phyloP scores from a whole-genome alignment of 225 moss, liverwort and hornwort genomes.

The Asterella californica region DNA sequence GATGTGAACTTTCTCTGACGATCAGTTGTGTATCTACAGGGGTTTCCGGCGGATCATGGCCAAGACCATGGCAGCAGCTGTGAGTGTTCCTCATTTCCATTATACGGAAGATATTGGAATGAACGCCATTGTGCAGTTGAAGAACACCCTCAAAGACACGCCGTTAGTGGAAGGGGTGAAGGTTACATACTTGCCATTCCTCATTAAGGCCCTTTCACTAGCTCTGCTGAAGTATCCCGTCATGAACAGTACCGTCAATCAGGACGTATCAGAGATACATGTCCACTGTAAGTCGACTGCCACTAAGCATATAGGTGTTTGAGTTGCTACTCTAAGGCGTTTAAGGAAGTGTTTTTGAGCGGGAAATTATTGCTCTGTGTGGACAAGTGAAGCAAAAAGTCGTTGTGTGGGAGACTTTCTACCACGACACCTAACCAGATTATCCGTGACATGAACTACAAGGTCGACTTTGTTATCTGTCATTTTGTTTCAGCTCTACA shows the following conservation, averaged over 20 bases:
- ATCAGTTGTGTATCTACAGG: constrained; percentile 37
- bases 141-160: constrained; percentile 47
- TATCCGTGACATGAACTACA: too few relatives aligned
- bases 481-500: too few relatives aligned
- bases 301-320: background rate
- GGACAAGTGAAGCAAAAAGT: background rate
- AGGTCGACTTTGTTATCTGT: too few relatives aligned
- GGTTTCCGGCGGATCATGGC: constrained; percentile 85
- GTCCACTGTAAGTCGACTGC: constrained; percentile 47
- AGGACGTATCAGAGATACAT: constrained; percentile 71
- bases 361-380: background rate
- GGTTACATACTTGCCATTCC: constrained; percentile 77
- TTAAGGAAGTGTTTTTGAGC: background rate
- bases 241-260: constrained; percentile 82
- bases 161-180: constrained; percentile 62
- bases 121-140: constrained; percentile 57
- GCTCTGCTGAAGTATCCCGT: constrained; percentile 72
- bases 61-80: constrained; percentile 86
- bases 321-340: background rate
- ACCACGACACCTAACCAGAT: too few relatives aligned
- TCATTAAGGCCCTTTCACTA: constrained; percentile 82
- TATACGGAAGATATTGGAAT: constrained; percentile 86
- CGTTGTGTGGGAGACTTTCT: too few relatives aligned
- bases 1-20: background rate
- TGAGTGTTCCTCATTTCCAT: constrained; percentile 75